Evolutionary conservation across 2,329 filamentous ascomycete genomes (phyloP).

Genomic region (Pseudogymnoascus verrucosus): DNA sequence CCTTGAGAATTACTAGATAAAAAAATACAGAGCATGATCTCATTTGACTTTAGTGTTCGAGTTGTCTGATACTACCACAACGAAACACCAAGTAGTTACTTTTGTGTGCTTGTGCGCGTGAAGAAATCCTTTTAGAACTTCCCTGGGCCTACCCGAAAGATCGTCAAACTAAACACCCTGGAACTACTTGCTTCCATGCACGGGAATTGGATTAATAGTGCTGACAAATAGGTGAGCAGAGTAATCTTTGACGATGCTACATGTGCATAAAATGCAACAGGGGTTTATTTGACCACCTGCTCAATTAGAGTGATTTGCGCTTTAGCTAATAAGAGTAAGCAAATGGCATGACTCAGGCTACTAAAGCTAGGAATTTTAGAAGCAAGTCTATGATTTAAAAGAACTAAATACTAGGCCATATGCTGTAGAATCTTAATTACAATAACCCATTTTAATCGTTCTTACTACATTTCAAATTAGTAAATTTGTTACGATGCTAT

Average conservation of each 20-base stretch:
- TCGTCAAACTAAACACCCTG: not conserved
- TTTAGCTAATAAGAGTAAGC: not conserved
- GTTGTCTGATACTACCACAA: not conserved
- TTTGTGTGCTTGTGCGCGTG: not conserved
- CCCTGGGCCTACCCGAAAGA: not conserved
- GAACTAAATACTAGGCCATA: not conserved
- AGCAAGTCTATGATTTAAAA: not conserved
- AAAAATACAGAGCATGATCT: not conserved
- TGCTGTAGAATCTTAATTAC: not conserved
- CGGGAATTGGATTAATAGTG: not conserved
- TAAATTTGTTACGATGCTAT: not conserved
- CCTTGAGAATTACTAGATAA: not conserved
- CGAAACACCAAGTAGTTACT: not conserved
- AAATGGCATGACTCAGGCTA: not conserved
- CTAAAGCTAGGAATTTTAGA: not conserved
- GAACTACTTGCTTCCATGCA: too few species aligned
- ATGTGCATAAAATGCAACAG: not conserved
- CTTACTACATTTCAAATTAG: not conserved
- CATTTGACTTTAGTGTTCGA: not conserved
- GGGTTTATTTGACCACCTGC: not conserved
- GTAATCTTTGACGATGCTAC: not conserved
- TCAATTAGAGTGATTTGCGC: not conserved
- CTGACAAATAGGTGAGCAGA: not conserved
- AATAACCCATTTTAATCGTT: not conserved
- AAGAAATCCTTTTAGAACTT: not conserved